phyloP scores from a whole-genome alignment of 208 protist genomes.

The Eutreptiella sp. region DNA sequence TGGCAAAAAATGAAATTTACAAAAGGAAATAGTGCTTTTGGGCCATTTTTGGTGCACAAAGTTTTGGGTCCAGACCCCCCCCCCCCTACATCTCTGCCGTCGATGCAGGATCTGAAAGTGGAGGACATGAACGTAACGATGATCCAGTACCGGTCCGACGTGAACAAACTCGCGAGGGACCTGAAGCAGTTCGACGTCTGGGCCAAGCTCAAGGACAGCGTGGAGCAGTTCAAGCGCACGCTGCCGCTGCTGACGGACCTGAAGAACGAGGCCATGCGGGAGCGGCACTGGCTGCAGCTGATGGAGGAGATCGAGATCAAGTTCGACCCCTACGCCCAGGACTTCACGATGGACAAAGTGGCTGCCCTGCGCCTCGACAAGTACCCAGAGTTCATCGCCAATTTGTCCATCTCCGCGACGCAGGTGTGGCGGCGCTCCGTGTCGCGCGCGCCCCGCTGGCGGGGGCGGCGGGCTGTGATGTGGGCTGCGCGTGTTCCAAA shows the following conservation, averaged over 20 bases:
- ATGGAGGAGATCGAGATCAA: slow-evolving; percentile 77
- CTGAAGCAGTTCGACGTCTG: slow-evolving; percentile 86
- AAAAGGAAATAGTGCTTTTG: no score
- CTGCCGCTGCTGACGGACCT: slow-evolving; percentile 92
- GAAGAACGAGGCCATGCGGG: slow-evolving; percentile 82
- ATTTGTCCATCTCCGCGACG: slow-evolving; percentile 79
- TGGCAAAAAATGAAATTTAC: no score
- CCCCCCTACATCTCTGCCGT: no score
- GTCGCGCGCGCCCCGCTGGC: no score
- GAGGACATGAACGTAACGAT: slow-evolving; percentile 83
- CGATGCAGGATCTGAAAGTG: slow-evolving; percentile 69
- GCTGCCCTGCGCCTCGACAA: slow-evolving; percentile 85
- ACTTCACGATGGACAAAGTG: slow-evolving; percentile 86
- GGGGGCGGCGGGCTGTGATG: no score
- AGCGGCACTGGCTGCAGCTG: slow-evolving; percentile 83
- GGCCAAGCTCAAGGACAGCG: slow-evolving; percentile 79
- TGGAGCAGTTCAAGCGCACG: slow-evolving; percentile 88
- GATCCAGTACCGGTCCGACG: slow-evolving; percentile 62
- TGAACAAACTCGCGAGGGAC: slow-evolving; percentile 74
- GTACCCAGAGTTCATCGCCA: slow-evolving; percentile 83
- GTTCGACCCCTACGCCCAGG: slow-evolving; percentile 80
- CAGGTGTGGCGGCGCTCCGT: no score
- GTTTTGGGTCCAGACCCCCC: no score
- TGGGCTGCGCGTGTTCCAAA: no score
- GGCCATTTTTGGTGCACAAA: no score